phyloP scores from a whole-genome alignment of 345 rosid species.

The Theobroma cacao region DNA sequence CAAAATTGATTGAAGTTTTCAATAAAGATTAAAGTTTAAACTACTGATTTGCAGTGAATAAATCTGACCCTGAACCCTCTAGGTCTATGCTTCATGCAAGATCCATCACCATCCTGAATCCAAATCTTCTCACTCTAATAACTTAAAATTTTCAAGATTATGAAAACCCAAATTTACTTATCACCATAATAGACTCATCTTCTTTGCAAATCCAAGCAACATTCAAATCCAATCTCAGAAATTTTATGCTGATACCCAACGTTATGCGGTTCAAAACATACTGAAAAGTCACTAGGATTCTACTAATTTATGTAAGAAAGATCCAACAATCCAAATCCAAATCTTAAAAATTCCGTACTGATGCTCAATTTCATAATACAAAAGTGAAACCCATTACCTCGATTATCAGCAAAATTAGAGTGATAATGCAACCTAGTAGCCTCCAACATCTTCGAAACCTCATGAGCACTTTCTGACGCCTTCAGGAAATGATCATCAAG shows the following conservation, averaged over 20 bases:
- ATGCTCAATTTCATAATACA: not conserved
- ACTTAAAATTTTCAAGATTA: not conserved
- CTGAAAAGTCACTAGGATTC: not conserved
- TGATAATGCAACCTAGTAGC: constrained; percentile 94
- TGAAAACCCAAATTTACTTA: not conserved
- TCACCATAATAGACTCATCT: not conserved
- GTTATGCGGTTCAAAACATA: not conserved
- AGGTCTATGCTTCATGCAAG: not conserved
- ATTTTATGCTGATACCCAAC: not conserved
- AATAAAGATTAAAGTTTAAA: not conserved
- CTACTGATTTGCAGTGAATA: not conserved
- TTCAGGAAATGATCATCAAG: constrained; percentile 88
- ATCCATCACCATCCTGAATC: not conserved
- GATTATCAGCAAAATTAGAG: constrained; percentile 96
- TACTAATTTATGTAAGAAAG: not conserved
- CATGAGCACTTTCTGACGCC: constrained; percentile 91
- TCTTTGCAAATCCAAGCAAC: not conserved
- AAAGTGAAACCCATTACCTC: constrained; percentile 41
- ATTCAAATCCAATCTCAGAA: not conserved
- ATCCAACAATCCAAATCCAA: not conserved
- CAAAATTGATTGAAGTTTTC: not conserved
- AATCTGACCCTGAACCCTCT: not conserved
- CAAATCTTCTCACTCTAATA: not conserved
- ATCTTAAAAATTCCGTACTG: not conserved
- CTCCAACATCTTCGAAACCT: constrained; percentile 93